These are phyloP conservation scores for Rubia tinctorum DNA, from an alignment of 305 asterid genomes.

Conservation along the genomic window DNA sequence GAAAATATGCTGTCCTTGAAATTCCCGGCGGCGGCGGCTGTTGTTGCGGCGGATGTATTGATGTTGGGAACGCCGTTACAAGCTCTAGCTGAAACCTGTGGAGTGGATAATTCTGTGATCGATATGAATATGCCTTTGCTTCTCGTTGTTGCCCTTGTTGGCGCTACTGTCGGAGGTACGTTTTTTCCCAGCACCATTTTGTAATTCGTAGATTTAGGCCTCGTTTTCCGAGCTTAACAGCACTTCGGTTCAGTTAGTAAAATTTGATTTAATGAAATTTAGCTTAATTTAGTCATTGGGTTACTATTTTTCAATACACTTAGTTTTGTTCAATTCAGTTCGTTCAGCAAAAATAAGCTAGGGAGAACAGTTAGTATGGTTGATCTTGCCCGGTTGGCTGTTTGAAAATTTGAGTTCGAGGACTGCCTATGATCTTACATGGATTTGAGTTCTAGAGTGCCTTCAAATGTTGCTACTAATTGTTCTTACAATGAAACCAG, in stretches of 20 bases:
- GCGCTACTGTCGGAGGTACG: constrained; percentile 84
- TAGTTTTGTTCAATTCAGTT: too few species aligned
- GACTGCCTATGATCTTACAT: not conserved
- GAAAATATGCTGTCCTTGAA: constrained; percentile 30
- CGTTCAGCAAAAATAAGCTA: too few species aligned
- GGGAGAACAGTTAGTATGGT: not conserved
- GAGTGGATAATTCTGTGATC: constrained; percentile 39
- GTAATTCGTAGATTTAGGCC: not conserved
- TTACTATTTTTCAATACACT: too few species aligned
- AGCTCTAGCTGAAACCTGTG: constrained; percentile 73
- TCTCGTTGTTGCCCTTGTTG: constrained; percentile 62
- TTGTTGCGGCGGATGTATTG: constrained; percentile 44
- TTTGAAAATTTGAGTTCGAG: not conserved
- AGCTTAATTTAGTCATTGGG: too few species aligned
- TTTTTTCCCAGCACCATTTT: constrained; percentile 7
- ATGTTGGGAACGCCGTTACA: constrained; percentile 51
- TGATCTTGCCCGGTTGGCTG: not conserved
- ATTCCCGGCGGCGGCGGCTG: constrained; percentile 28
- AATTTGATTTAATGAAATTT: too few species aligned
- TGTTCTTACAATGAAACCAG: not conserved
- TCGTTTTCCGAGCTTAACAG: too few species aligned
- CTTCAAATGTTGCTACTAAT: not conserved
- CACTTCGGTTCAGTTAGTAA: too few species aligned
- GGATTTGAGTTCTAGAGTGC: not conserved
- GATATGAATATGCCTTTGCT: constrained; percentile 75